Percentiles rank a stretch among this genome's conserved stretches.
These are phyloP conservation scores for Fusarium liriodendri DNA, from an alignment of 2,329 filamentous ascomycete genomes.

Conservation along the genomic window DNA sequence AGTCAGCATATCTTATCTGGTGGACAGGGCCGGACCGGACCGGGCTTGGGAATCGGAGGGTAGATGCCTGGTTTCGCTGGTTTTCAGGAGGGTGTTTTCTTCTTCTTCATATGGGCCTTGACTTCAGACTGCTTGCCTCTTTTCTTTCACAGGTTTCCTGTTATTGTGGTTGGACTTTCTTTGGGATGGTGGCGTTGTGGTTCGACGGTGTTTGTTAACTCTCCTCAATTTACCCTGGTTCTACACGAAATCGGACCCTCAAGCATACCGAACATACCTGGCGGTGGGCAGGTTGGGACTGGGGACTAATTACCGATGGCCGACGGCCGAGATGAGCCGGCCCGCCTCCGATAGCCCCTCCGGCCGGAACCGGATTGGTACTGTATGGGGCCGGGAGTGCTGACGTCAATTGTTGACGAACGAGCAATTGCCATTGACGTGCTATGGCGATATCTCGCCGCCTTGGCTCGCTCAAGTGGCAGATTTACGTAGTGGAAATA, in stretches of 20 bases:
- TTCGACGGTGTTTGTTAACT: constrained; percentile 35
- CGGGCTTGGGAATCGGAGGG: constrained; percentile 29
- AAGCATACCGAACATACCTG: constrained; percentile 10
- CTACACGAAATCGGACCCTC: background rate
- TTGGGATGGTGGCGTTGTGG: constrained; percentile 35
- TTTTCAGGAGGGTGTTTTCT: constrained; percentile 7
- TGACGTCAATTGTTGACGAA: constrained; percentile 15
- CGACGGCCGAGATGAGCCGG: constrained; percentile 29
- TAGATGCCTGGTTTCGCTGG: constrained; percentile 29
- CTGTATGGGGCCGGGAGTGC: constrained; percentile 14
- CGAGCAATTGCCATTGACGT: background rate
- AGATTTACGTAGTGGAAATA: background rate
- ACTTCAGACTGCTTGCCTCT: constrained; percentile 20
- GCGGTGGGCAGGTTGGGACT: constrained; percentile 3
- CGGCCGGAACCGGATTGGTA: constrained; percentile 26
- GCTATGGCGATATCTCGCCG: background rate
- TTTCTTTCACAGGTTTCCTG: constrained; percentile 10
- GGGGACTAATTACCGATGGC: constrained; percentile 22
- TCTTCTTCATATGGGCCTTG: constrained; percentile 18
- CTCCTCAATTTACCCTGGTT: constrained; percentile 37
- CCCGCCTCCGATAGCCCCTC: constrained; percentile 10
- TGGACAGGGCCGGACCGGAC: constrained; percentile 12
- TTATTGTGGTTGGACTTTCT: constrained; percentile 19
- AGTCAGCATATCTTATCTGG: constrained; percentile 19
- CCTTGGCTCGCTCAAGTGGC: background rate